Evolutionary conservation across 495 filamentous ascomycete genomes (phyloP).

Genomic region (Podospora comata): DNA sequence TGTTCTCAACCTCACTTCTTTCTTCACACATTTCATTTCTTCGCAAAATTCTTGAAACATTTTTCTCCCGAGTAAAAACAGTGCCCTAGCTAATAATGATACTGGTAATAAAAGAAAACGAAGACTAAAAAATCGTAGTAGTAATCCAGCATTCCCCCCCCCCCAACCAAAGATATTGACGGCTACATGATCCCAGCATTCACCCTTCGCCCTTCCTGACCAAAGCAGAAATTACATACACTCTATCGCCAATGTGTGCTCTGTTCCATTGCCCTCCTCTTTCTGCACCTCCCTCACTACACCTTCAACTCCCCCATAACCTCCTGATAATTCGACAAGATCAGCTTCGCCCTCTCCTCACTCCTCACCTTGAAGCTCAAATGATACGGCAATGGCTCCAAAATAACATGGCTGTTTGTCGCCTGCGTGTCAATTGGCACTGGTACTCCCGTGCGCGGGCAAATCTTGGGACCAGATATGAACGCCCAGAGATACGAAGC

Average conservation of each 20-base stretch:
- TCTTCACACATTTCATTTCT: background rate
- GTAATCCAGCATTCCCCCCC: background rate
- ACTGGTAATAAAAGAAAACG: background rate
- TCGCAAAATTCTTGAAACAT: background rate
- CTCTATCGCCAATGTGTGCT: background rate
- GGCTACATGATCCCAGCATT: background rate
- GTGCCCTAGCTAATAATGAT: background rate
- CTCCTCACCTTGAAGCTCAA: constrained; percentile 40
- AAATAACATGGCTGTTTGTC: constrained; percentile 48
- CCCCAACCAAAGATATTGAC: background rate
- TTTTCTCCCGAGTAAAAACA: background rate
- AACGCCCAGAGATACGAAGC: constrained; percentile 51
- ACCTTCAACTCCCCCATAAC: constrained; percentile 33
- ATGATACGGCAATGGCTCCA: constrained; percentile 45
- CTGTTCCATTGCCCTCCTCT: background rate
- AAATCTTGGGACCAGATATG: constrained; percentile 40
- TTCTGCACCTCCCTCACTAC: background rate
- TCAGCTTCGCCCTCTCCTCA: constrained; percentile 30
- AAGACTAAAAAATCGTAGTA: background rate
- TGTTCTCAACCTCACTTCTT: background rate
- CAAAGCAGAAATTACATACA: constrained; percentile 7
- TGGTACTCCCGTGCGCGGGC: constrained; percentile 39
- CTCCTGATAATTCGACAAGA: constrained; percentile 37
- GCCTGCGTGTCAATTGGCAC: constrained; percentile 51
- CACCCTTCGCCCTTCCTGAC: background rate